A percentile compares a stretch with the other conserved stretches of the same genome.
Evolutionary conservation across 164 flowering plant species (phyloP).

Genomic region (Umbilicus rupestris): DNA sequence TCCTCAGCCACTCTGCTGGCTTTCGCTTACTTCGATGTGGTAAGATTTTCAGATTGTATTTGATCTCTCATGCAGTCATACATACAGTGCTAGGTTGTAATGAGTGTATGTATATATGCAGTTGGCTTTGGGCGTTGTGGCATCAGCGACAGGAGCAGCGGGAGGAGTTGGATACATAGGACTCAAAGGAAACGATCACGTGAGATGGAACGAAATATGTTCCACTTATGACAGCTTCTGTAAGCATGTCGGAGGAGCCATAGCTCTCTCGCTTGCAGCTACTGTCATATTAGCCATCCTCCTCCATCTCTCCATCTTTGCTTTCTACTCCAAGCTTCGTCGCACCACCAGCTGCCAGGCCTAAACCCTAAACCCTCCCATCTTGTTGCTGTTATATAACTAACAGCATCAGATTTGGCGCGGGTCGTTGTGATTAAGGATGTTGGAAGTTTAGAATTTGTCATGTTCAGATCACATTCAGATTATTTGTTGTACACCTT

Average conservation of each 20-base stretch:
- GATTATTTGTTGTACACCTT: no score
- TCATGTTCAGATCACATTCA: no score
- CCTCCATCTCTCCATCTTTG: slow-evolving; percentile 18
- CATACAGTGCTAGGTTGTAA: no score
- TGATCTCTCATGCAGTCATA: no score
- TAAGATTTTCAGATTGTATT: slow-evolving; percentile 18
- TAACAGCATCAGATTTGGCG: no score
- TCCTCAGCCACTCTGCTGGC: slow-evolving; percentile 20
- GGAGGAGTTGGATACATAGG: slow-evolving; percentile 45
- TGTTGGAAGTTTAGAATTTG: no score
- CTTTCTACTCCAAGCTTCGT: slow-evolving; percentile 18
- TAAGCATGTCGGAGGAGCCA: slow-evolving; percentile 21
- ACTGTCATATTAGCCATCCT: slow-evolving; percentile 29
- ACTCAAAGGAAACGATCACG: slow-evolving; percentile 37
- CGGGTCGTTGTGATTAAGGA: no score
- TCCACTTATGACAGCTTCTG: slow-evolving; percentile 28
- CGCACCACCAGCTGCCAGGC: slow-evolving; percentile 5
- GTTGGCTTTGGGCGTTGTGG: slow-evolving; percentile 42
- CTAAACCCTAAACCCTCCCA: no score
- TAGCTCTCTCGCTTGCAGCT: slow-evolving; percentile 22
- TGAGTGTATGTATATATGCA: slow-evolving; percentile 13
- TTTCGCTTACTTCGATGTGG: slow-evolving; percentile 42
- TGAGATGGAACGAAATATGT: slow-evolving; percentile 34
- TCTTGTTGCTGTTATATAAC: no score
- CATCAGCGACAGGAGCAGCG: slow-evolving; percentile 46